phyloP scores from a whole-genome alignment of 352 stramenopile species.

The Peronosclerospora sorghi region DNA sequence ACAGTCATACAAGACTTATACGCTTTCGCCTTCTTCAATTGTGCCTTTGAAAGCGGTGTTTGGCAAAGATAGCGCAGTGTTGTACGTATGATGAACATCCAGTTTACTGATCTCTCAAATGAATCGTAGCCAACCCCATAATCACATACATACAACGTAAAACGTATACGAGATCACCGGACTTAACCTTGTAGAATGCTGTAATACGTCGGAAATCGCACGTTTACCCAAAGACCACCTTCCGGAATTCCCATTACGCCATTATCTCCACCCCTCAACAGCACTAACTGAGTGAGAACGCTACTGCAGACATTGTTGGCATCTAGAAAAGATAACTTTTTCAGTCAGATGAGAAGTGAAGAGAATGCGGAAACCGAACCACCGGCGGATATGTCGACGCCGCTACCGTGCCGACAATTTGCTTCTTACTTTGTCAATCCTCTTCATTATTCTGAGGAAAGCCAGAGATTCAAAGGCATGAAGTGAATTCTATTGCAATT shows the following conservation, averaged over 20 bases:
- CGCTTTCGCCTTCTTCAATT: slow-evolving; percentile 81
- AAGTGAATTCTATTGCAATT: slow-evolving; percentile 81
- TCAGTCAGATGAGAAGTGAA: slow-evolving; percentile 30
- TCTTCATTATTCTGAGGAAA: slow-evolving; percentile 61
- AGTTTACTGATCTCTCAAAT: slow-evolving; percentile 4
- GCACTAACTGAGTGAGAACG: slow-evolving; percentile 28
- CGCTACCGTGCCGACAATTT: slow-evolving; percentile 59
- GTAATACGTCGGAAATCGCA: slow-evolving; percentile 47
- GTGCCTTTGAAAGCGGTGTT: slow-evolving; percentile 66
- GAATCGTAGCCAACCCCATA: slow-evolving; percentile 58
- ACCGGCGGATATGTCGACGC: background rate
- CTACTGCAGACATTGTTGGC: slow-evolving; percentile 24
- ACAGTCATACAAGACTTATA: slow-evolving; percentile 54
- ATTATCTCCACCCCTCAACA: slow-evolving; percentile 55
- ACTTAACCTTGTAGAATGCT: slow-evolving; percentile 44
- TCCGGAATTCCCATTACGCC: slow-evolving; percentile 53
- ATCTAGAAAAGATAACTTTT: slow-evolving; percentile 46
- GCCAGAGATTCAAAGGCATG: slow-evolving; percentile 48
- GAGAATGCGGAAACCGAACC: slow-evolving; percentile 14
- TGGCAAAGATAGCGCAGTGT: slow-evolving; percentile 24
- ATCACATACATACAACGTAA: slow-evolving; percentile 86
- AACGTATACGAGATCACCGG: slow-evolving; percentile 54
- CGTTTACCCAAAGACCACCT: slow-evolving; percentile 29
- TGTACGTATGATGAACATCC: background rate
- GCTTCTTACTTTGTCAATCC: slow-evolving; percentile 57